Base-by-base conservation (phyloP, 1,139 yeast genomes). In the Saccharomyces hybrid region DNA sequence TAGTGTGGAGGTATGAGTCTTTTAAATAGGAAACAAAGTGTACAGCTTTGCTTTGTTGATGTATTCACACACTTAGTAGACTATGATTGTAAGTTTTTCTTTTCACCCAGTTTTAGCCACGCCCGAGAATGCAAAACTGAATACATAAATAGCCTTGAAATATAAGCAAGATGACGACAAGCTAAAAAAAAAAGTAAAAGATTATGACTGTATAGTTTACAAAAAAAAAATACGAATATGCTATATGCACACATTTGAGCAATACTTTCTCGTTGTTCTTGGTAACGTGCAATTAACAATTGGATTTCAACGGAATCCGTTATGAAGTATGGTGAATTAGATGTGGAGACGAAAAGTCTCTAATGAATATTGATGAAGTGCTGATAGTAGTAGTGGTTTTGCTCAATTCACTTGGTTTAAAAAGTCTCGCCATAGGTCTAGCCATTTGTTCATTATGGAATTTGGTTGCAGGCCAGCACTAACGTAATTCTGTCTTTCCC, bases 341-440 rank as follows among this genome's bases (percentile, higher is more conserved):
- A n/a, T 32, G 38, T 1, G 38, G 1, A 32, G 38, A 32, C 23
- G 23, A 20, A 20, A 20, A 20, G 23, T 20, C 23, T 20, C 23
- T 20, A 20, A 32, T 32, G 38, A 32, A 32, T 32, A 32, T 32
- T 32, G 38, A 32, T 32, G 38, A 32, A 32, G 38, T 32, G 38
- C 38, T 13, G 38, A 32, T 32, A 32, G 9, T 32, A 11, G 9
- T 9, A 25, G 46, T 27, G 27, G 9, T 20, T 25, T 48, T 32
- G 4, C 27, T 49, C 51, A 46, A 49, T 16, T 38, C 29, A 14
- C 13, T 11, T 13, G 44, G 51, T 23, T 25, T 23, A 46, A 32
- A 46, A 52, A 49, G 25, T 53, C 50, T 41, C 46, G 46, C 57
- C 57, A 55, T 14, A 53, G 49, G n/a, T 32, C 34, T 31, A 49